Evolutionary conservation across 768 basidiomycete genomes (phyloP).

Genomic region (Pleurotus cornucopiae): DNA sequence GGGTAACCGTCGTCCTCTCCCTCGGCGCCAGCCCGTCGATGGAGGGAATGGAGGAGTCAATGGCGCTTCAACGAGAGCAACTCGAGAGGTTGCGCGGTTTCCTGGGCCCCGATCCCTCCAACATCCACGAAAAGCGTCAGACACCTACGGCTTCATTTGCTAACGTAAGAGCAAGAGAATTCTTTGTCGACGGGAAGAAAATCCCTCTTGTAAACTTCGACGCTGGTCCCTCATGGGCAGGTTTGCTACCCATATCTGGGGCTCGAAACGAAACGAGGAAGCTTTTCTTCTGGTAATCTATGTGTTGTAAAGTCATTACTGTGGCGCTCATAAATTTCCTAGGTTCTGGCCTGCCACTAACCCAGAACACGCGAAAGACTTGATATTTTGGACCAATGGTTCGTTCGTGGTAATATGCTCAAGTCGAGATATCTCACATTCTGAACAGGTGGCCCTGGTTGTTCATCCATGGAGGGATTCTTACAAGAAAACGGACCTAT

Average conservation of each 20-base stretch:
- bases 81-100: constrained; percentile 34
- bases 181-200: constrained; percentile 42
- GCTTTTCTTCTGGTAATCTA: constrained; percentile 39
- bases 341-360: constrained; percentile 75
- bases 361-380: constrained; percentile 50
- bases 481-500: constrained; percentile 66
- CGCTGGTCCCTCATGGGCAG: constrained; percentile 66
- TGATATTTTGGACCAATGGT: constrained; percentile 62
- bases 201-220: constrained; percentile 58
- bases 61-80: constrained; percentile 43
- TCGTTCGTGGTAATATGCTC: neutral
- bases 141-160: constrained; percentile 35
- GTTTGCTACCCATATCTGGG: constrained; percentile 60
- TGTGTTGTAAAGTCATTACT: no score
- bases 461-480: constrained; percentile 62
- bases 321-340: constrained; percentile 18
- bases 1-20: constrained; percentile 12
- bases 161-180: constrained; percentile 54
- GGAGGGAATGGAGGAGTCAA: constrained; percentile 36
- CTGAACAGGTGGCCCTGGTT: constrained; percentile 58
- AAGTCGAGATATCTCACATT: constrained; percentile 25
- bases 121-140: constrained; percentile 27
- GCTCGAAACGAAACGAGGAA: constrained; percentile 57
- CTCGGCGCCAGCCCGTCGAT: constrained; percentile 23
- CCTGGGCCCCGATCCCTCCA: constrained; percentile 23